Conservation (phyloP, 2,329 filamentous ascomycete species). For the Diaporthe vexans region DNA sequence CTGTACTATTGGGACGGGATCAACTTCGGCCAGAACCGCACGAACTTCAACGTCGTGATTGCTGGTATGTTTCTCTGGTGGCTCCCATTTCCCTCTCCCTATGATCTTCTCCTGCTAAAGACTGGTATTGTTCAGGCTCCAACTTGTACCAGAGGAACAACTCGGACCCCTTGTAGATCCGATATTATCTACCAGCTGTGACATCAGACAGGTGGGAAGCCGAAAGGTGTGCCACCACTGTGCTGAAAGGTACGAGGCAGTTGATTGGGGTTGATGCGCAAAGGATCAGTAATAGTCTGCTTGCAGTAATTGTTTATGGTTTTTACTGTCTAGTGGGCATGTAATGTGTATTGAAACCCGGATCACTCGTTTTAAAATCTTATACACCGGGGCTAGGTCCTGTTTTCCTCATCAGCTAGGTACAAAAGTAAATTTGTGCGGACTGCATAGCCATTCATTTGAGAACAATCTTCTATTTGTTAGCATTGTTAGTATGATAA, state of each 20-base stretch:
- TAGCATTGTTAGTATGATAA: background rate
- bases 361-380: background rate
- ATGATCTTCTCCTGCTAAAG: no score
- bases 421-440: background rate
- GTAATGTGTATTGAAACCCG: background rate
- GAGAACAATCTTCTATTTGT: background rate
- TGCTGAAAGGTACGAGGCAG: background rate
- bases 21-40: background rate
- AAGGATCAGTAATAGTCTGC: no score
- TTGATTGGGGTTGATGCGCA: background rate
- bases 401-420: background rate
- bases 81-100: no score
- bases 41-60: constrained; percentile 16
- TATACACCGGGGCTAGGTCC: background rate
- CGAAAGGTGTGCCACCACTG: no score
- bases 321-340: background rate
- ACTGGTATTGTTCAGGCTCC: background rate
- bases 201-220: background rate
- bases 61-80: background rate
- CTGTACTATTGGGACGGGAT: constrained; percentile 2
- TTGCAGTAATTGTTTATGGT: background rate
- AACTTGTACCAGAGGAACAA: constrained; percentile 28
- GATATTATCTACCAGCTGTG: background rate
- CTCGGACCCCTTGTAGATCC: background rate
- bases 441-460: background rate